phyloP scores from a whole-genome alignment of 2,329 filamentous ascomycete species.

The Emergomyces africanus region DNA sequence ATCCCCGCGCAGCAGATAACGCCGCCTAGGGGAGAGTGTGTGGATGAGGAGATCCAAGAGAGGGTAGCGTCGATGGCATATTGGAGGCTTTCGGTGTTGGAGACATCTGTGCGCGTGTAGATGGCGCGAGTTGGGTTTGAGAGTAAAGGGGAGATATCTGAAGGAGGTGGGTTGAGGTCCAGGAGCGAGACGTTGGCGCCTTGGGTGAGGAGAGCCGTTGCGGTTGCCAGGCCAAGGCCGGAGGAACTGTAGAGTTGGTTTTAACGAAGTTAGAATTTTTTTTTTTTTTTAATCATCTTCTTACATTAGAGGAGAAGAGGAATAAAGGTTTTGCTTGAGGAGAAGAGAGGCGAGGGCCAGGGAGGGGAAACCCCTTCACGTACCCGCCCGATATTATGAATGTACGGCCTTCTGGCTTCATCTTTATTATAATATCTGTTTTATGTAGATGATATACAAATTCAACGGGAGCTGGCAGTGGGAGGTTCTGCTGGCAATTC shows the following conservation, averaged over 20 bases:
- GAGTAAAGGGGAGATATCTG: conserved; percentile 3
- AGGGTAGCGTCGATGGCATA: conserved; percentile 11
- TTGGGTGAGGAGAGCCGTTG: conserved; percentile 10
- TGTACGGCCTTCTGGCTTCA: conserved; percentile 14
- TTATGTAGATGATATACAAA: not conserved
- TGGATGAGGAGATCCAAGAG: conserved; percentile 11
- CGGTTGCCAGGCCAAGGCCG: conserved; percentile 15
- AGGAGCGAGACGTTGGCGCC: conserved; percentile 16
- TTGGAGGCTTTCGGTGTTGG: conserved; percentile 13
- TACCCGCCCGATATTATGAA: conserved; percentile 9
- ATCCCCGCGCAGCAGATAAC: conserved; percentile 14
- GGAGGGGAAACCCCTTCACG: not conserved
- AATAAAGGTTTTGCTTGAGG: not conserved
- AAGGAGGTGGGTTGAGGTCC: conserved; percentile 15
- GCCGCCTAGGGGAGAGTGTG: conserved; percentile 12
- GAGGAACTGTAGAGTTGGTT: conserved; percentile 4
- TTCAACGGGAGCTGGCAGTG: not conserved
- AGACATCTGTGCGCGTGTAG: conserved; percentile 16
- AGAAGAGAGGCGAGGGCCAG: not conserved
- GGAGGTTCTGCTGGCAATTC: not conserved
- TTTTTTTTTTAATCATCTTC: not conserved
- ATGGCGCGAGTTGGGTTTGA: conserved; percentile 13
- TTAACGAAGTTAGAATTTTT: not conserved
- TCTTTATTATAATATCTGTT: conserved; percentile 3
- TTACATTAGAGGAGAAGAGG: not conserved